phyloP scores from a whole-genome alignment of 176 grass and related monocot species.

The Hsuehochloa calcarea region DNA sequence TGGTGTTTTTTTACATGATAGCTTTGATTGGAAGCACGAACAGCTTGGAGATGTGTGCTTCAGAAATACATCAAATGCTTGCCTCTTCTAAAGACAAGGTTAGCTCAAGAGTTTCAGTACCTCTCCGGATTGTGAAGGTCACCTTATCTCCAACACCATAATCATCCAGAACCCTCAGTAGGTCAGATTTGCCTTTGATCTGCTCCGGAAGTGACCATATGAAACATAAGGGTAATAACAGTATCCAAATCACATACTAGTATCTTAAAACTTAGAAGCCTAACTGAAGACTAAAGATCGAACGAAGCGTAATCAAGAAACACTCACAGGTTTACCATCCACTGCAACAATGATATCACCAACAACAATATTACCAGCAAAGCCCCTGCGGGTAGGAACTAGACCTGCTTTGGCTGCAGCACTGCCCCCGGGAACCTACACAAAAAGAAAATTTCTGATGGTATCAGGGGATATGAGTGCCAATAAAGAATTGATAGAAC shows the following conservation, averaged over 20 bases:
- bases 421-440: slow-evolving; percentile 58
- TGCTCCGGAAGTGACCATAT: slow-evolving; percentile 7
- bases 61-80: slow-evolving; percentile 32
- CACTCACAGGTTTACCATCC: slow-evolving; percentile 78
- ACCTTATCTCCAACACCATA: slow-evolving; percentile 69
- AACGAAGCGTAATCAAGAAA: background rate
- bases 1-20: background rate
- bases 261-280: background rate
- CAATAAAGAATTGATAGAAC: background rate
- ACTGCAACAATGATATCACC: slow-evolving; percentile 78
- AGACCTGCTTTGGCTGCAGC: slow-evolving; percentile 80
- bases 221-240: background rate
- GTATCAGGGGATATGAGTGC: background rate
- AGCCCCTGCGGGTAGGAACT: slow-evolving; percentile 58
- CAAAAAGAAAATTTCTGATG: background rate
- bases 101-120: slow-evolving; percentile 48
- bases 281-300: background rate
- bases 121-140: slow-evolving; percentile 63
- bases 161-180: slow-evolving; percentile 76
- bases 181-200: slow-evolving; percentile 77
- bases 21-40: background rate
- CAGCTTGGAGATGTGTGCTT: background rate
- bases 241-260: background rate
- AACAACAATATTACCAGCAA: slow-evolving; percentile 82
- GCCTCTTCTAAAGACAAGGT: slow-evolving; percentile 65